Evolutionary conservation across 176 grass and related monocot genomes (phyloP).

Genomic region (Zizania latifolia): DNA sequence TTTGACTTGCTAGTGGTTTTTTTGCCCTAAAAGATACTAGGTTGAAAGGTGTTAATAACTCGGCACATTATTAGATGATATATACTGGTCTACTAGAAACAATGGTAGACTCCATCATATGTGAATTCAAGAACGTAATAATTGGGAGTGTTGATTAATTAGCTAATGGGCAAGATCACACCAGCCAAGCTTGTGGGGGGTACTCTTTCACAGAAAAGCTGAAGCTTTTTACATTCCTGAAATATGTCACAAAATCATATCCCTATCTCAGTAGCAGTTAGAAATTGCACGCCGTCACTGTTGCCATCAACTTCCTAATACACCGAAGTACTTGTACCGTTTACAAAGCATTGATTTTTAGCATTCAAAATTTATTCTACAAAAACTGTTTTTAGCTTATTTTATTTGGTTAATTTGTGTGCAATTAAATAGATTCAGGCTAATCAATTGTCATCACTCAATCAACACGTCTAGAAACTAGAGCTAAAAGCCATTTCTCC

Average conservation of each 20-base stretch:
- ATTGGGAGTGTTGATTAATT: constrained; percentile 32
- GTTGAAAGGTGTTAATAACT: not conserved
- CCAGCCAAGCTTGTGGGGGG: constrained; percentile 19
- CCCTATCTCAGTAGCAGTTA: not conserved
- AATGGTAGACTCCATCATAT: constrained; percentile 7
- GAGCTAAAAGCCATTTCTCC: too few species aligned
- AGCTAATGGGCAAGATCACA: constrained; percentile 35
- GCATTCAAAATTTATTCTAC: too few species aligned
- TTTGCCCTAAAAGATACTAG: not conserved
- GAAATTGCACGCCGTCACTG: not conserved
- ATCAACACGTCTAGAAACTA: too few species aligned
- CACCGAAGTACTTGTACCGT: too few species aligned
- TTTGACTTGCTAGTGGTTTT: constrained; percentile 24
- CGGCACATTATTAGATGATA: not conserved
- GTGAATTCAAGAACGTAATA: constrained; percentile 28
- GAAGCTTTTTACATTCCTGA: constrained; percentile 10
- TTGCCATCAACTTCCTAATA: not conserved
- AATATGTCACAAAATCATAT: constrained; percentile 24
- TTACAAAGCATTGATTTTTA: too few species aligned
- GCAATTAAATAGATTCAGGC: too few species aligned
- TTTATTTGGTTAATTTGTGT: too few species aligned
- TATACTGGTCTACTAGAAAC: not conserved
- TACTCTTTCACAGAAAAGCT: constrained; percentile 24
- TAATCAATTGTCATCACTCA: too few species aligned
- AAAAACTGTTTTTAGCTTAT: too few species aligned